These are phyloP conservation scores for Saksenaea vasiformis DNA, from an alignment of 371 early-diverging fungal genomes.

Conservation along the genomic window DNA sequence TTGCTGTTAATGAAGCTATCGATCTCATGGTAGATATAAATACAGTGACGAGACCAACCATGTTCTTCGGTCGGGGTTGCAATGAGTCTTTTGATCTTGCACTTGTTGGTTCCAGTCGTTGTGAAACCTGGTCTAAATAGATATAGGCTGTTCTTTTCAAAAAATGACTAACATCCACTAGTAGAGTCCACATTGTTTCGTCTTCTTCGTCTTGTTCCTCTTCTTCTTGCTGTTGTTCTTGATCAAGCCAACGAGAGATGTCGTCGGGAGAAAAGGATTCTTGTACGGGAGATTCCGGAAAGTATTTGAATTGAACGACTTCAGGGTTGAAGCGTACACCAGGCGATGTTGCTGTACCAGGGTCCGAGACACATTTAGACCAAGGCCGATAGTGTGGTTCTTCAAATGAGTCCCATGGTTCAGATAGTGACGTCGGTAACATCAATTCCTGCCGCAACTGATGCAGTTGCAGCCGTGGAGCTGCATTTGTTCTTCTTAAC, in stretches of 20 bases:
- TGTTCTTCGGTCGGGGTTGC: not conserved
- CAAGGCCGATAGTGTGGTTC: not conserved
- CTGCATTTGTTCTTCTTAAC: not conserved
- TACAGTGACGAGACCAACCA: not conserved
- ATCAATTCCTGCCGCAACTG: not conserved
- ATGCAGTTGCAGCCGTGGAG: not conserved
- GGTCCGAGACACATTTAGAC: constrained; percentile 1
- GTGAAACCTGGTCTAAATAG: not conserved
- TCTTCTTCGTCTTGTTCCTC: constrained; percentile 7
- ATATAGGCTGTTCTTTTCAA: not conserved
- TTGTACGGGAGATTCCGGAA: constrained; percentile 24
- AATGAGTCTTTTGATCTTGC: constrained; percentile 8
- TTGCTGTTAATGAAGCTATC: constrained; percentile 15
- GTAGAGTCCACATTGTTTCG: constrained; percentile 12
- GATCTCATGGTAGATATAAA: constrained; percentile 14
- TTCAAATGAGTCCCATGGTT: not conserved
- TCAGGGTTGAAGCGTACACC: constrained; percentile 27
- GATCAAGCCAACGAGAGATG: constrained; percentile 13
- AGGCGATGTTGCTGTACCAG: constrained; percentile 1
- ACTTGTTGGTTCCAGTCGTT: not conserved
- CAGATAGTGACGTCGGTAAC: not conserved
- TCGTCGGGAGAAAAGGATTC: constrained; percentile 5
- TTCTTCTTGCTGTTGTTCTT: not conserved
- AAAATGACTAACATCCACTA: not conserved
- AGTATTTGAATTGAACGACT: constrained; percentile 18